These are phyloP conservation scores for Cudoniella acicularis DNA, from an alignment of 495 filamentous ascomycete genomes.

Conservation along the genomic window DNA sequence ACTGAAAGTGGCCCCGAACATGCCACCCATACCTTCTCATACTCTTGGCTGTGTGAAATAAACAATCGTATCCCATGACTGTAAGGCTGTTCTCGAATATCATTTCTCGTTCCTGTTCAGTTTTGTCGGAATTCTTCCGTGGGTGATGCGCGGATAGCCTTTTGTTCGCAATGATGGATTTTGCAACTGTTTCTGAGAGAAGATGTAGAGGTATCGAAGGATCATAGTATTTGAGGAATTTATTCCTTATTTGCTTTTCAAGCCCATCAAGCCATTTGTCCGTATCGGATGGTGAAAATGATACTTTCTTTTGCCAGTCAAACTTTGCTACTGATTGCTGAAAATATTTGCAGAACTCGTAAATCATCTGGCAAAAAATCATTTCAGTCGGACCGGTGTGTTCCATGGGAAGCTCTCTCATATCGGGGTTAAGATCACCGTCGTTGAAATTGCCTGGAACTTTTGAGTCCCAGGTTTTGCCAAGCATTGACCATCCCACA, in stretches of 20 bases:
- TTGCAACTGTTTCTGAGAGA: slow-evolving; percentile 62
- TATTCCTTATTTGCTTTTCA: slow-evolving; percentile 61
- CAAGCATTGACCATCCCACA: slow-evolving; percentile 48
- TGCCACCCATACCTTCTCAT: slow-evolving; percentile 68
- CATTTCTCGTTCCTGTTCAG: slow-evolving; percentile 54
- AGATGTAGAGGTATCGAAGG: slow-evolving; percentile 62
- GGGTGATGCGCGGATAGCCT: slow-evolving; percentile 25
- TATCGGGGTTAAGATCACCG: slow-evolving; percentile 9
- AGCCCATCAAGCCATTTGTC: slow-evolving; percentile 37
- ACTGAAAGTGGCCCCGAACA: slow-evolving; percentile 71
- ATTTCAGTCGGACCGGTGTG: slow-evolving; percentile 39
- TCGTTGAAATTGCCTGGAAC: slow-evolving; percentile 19
- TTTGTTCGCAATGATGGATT: slow-evolving; percentile 46
- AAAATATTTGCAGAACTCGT: slow-evolving; percentile 57
- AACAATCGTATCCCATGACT: slow-evolving; percentile 48
- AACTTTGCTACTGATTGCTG: neutral
- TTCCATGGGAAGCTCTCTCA: slow-evolving; percentile 25
- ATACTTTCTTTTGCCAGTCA: neutral
- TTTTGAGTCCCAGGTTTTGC: slow-evolving; percentile 13
- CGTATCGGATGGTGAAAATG: neutral
- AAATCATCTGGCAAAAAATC: slow-evolving; percentile 33
- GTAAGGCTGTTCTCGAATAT: slow-evolving; percentile 71
- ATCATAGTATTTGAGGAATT: slow-evolving; percentile 57
- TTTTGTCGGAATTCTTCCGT: slow-evolving; percentile 13
- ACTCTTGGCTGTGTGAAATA: neutral